Percentiles rank a stretch among this genome's conserved stretches.
phyloP scores from a whole-genome alignment of 305 asterid genomes.

The Lippia alba region DNA sequence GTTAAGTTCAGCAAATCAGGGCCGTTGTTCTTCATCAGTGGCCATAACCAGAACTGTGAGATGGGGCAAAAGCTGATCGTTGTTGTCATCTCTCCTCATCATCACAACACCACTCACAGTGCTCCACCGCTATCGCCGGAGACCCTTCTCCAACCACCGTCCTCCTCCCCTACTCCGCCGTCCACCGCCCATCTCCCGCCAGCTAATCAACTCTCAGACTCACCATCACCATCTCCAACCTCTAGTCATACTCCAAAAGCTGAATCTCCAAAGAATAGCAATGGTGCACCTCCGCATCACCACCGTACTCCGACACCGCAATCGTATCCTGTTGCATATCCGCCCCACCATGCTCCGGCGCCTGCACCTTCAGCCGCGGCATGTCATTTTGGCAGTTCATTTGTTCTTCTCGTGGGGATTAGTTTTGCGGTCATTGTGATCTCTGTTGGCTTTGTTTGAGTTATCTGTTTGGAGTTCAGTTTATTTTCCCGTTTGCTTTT shows the following conservation, averaged over 20 bases:
- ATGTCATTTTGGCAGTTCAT: conserved; percentile 9
- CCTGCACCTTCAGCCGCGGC: conserved; percentile 40
- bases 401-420: conserved; percentile 22
- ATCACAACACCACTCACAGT: conserved; percentile 19
- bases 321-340: neutral
- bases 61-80: conserved; percentile 57
- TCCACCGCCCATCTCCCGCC: conserved; percentile 4
- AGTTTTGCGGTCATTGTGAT: conserved; percentile 16
- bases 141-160: conserved; percentile 6
- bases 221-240: conserved; percentile 10
- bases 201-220: neutral
- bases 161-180: conserved; percentile 29
- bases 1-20: conserved; percentile 53
- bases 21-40: conserved; percentile 67
- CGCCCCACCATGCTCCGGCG: conserved; percentile 37
- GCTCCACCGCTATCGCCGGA: conserved; percentile 22
- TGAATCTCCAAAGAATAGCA: neutral
- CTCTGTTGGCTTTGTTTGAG: conserved; percentile 25
- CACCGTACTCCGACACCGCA: conserved; percentile 19
- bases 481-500: neutral
- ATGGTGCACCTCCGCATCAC: conserved; percentile 14
- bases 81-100: conserved; percentile 42
- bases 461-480: neutral
- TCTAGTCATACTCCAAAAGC: neutral
- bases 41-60: conserved; percentile 60